Evolutionary conservation across 2,329 filamentous ascomycete species (phyloP).

Genomic region (Ascocoryne sarcoides): DNA sequence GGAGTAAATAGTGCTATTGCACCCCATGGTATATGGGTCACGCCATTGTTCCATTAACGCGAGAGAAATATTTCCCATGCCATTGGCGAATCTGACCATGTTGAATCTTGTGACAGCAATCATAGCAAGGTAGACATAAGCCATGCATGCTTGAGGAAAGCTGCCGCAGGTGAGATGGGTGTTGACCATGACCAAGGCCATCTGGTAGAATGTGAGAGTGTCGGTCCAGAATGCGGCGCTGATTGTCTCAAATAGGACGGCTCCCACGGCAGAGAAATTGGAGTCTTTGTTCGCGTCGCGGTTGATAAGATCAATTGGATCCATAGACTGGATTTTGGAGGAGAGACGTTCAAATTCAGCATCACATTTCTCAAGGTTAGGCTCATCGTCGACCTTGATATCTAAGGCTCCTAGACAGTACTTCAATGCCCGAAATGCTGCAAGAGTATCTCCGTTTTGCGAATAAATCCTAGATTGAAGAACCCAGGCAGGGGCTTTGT

Average conservation of each 20-base stretch:
- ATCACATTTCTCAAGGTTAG: slow-evolving; percentile 71
- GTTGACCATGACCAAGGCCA: slow-evolving; percentile 57
- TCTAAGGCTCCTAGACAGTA: slow-evolving; percentile 63
- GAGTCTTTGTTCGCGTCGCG: slow-evolving; percentile 39
- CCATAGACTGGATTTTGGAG: slow-evolving; percentile 50
- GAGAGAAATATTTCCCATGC: slow-evolving; percentile 54
- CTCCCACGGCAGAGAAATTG: slow-evolving; percentile 53
- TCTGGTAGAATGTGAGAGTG: slow-evolving; percentile 62
- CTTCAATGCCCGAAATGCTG: slow-evolving; percentile 61
- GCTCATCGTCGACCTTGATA: slow-evolving; percentile 54
- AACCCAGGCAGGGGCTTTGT: slow-evolving; percentile 78
- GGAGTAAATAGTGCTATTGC: slow-evolving; percentile 60
- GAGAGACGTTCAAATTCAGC: slow-evolving; percentile 57
- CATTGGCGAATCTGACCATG: slow-evolving; percentile 58
- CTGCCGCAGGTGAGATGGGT: slow-evolving; percentile 54
- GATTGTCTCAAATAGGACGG: slow-evolving; percentile 61
- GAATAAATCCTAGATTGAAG: slow-evolving; percentile 72
- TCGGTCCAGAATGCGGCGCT: slow-evolving; percentile 69
- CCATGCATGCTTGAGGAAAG: slow-evolving; percentile 61
- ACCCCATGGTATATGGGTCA: slow-evolving; percentile 57
- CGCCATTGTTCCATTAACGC: slow-evolving; percentile 55
- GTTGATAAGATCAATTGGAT: slow-evolving; percentile 38
- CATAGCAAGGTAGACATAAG: slow-evolving; percentile 58
- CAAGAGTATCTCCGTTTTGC: slow-evolving; percentile 60
- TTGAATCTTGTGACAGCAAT: slow-evolving; percentile 62